These are phyloP conservation scores for Rossbeevera mucosa DNA, from an alignment of 768 basidiomycete species.

Conservation along the genomic window DNA sequence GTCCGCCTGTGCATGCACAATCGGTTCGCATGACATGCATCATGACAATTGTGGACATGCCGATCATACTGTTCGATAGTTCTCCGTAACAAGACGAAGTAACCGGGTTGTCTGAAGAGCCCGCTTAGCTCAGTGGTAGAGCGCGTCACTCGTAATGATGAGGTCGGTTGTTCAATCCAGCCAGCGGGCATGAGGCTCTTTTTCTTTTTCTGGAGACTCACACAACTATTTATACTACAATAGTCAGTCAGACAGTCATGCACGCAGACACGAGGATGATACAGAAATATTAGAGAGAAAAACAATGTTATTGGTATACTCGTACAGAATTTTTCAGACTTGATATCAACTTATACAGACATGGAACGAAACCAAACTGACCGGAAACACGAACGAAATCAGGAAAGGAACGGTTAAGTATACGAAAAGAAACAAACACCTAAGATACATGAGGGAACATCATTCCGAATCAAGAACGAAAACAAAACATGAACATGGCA, in stretches of 20 bases:
- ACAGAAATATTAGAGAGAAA: neutral
- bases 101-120: neutral
- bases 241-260: neutral
- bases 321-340: neutral
- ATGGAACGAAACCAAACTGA: neutral
- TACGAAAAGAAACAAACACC: neutral
- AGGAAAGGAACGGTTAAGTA: neutral
- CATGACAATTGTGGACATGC: neutral
- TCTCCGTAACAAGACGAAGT: neutral
- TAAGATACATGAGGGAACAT: neutral
- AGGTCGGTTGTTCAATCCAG: conserved; percentile 46
- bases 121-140: conserved; percentile 12
- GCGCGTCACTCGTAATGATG: conserved; percentile 32
- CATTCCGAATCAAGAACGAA: neutral
- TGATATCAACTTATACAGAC: neutral
- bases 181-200: conserved; percentile 32
- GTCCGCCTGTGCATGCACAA: neutral
- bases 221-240: neutral
- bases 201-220: neutral
- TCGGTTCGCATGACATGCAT: neutral
- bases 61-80: neutral
- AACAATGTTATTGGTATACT: neutral
- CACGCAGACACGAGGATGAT: neutral
- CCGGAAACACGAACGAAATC: neutral
- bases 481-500: neutral